phyloP scores from a whole-genome alignment of 768 basidiomycete species.

The Suillus brevipes region DNA sequence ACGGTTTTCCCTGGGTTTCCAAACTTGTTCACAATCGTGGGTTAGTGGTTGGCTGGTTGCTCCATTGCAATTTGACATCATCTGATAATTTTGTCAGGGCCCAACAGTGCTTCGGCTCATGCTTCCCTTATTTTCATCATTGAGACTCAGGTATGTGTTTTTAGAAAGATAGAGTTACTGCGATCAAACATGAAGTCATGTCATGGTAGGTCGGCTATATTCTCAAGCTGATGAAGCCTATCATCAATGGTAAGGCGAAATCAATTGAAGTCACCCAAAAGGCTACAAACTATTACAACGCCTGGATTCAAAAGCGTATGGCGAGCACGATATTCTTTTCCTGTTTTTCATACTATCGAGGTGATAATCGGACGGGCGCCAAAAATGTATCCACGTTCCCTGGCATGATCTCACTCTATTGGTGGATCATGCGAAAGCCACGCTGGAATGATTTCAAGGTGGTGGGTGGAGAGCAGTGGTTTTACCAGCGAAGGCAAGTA shows the following conservation, averaged over 20 bases:
- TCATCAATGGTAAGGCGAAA: conserved; percentile 47
- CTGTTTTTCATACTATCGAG: conserved; percentile 55
- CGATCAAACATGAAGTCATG: conserved; percentile 7
- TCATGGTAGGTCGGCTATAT: conserved; percentile 46
- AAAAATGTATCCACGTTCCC: conserved; percentile 49
- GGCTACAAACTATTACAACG: conserved; percentile 51
- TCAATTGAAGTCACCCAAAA: conserved; percentile 50
- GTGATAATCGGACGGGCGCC: conserved; percentile 34
- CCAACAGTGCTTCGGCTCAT: conserved; percentile 59
- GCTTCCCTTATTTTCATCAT: conserved; percentile 56
- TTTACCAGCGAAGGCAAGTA: conserved; percentile 26
- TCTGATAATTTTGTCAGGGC: conserved; percentile 35
- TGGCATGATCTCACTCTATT: conserved; percentile 50
- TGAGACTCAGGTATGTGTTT: conserved; percentile 49
- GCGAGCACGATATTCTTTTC: conserved; percentile 51
- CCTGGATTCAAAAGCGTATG: conserved; percentile 50
- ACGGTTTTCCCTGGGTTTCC: conserved; percentile 56
- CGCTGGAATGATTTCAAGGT: conserved; percentile 45
- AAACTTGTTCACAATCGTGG: conserved; percentile 49
- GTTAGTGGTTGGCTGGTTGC: conserved; percentile 29
- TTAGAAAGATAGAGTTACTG: conserved; percentile 1
- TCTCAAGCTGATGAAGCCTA: conserved; percentile 51
- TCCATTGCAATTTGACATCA: not conserved
- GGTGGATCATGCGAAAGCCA: conserved; percentile 49
- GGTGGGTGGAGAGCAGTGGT: conserved; percentile 41